Evolutionary conservation across 371 early-diverging fungal species (phyloP), one percentile per base, ranked within the genome.

Genomic region (Parasitella parasitica): DNA sequence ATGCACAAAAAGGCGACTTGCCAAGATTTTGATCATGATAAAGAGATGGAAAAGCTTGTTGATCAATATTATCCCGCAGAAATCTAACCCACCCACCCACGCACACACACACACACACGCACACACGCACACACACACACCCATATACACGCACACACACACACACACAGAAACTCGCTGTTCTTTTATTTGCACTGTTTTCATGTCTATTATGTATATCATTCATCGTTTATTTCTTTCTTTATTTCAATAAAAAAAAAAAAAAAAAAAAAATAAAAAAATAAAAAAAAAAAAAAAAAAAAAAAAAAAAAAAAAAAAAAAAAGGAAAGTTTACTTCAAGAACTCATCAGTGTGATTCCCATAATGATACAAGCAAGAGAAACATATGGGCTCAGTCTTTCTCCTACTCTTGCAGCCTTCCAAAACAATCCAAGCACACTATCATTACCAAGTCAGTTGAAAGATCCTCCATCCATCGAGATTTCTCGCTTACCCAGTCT

Each of bases 371-470:
- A 94, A 7, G 92, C 91, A 56, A 94, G 72, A 15, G 93, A 87
- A 12, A 94, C 95, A 57, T 94, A 94, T 27, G 94, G 94, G 54
- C 90, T 89, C 51, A 94, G 77, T 30, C 95, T 86, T 69, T 94
- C 95, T 4, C 94, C 93, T 82, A 96, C 89, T 64, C 95, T 83
- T 28, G 95, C 93, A 13, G 88, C 86, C 69, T 96, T 96, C 95
- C 95, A 96, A 61, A 94, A 90, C 41, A 95, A 72, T 15, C 95
- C 95, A 49, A 90, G 72, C 4, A 93, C 61, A 18, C 94, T 89
- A 52, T 22, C 3, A 6, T 12, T 22, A 0, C 30, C 4, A 18
- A 41, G 39, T 26, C 18, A 6, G 28, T 52, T n/a, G n/a, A n/a
- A 28, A 51, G 12, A 12, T 37, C 2, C 18, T 16, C 7, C 2